Evolutionary conservation across 2,329 filamentous ascomycete genomes (phyloP).

Genomic region (Penicillium sp.): DNA sequence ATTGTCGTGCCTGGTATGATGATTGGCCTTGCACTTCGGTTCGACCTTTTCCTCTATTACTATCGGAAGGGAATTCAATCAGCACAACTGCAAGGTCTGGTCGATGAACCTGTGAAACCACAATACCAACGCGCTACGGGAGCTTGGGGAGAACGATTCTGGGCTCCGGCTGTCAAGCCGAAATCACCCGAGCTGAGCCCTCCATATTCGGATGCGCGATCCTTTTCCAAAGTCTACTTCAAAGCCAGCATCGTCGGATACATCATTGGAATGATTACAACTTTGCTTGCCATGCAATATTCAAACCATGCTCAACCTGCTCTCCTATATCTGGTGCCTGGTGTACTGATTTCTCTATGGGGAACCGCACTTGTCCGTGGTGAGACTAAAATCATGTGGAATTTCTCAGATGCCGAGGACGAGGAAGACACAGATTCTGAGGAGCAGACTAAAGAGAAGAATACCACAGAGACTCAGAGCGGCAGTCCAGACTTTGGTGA

Average conservation of each 20-base stretch:
- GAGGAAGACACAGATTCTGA: constrained; percentile 42
- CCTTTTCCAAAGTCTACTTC: constrained; percentile 83
- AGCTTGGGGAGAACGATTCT: constrained; percentile 77
- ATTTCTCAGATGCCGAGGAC: constrained; percentile 63
- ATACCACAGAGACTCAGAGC: neutral
- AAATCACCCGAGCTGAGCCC: constrained; percentile 28
- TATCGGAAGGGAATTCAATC: constrained; percentile 54
- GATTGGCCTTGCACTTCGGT: constrained; percentile 80
- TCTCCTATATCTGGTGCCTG: constrained; percentile 84
- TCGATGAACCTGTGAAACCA: constrained; percentile 25
- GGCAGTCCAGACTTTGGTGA: neutral
- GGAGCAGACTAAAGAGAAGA: constrained; percentile 25
- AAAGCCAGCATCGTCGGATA: constrained; percentile 71
- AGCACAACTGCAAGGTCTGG: constrained; percentile 17
- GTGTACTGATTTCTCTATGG: constrained; percentile 71
- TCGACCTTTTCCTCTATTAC: constrained; percentile 83
- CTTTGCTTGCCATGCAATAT: constrained; percentile 68
- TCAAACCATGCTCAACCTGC: constrained; percentile 83
- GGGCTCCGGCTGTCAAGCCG: constrained; percentile 48
- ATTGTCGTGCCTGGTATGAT: constrained; percentile 89
- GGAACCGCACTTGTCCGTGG: constrained; percentile 64
- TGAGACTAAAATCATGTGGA: constrained; percentile 70
- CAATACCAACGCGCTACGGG: constrained; percentile 55
- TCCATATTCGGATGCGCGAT: constrained; percentile 34
- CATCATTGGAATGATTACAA: constrained; percentile 67